Percentiles rank a stretch among this genome's conserved stretches.
Conservation (phyloP, 257 asterid genomes). For the Coffea canephora region DNA sequence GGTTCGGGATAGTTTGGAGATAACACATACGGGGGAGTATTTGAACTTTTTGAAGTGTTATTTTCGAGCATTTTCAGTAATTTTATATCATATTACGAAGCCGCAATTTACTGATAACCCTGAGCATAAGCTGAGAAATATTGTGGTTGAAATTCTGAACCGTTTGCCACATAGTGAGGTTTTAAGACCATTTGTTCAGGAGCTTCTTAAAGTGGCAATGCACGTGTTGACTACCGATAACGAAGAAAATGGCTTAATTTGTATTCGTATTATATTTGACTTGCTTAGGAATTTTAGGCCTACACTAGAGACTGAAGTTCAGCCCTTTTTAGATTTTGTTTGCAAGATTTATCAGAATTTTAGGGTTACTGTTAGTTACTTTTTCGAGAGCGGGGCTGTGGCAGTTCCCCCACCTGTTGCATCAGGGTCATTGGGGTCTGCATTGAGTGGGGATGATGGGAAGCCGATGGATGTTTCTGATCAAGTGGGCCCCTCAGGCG, state of each 20-base stretch:
- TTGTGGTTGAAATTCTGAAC: constrained; percentile 84
- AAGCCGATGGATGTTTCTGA: constrained; percentile 79
- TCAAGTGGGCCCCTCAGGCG: constrained; percentile 63
- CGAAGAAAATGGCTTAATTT: constrained; percentile 92
- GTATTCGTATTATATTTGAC: constrained; percentile 93
- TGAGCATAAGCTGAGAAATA: constrained; percentile 92
- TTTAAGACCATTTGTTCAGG: constrained; percentile 92
- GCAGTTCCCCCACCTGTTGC: constrained; percentile 72
- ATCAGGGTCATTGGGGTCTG: constrained; percentile 57
- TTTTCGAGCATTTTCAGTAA: constrained; percentile 82
- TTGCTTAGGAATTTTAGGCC: constrained; percentile 97
- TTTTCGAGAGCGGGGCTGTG: constrained; percentile 92
- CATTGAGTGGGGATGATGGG: constrained; percentile 76
- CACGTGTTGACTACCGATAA: constrained; percentile 84
- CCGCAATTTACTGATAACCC: constrained; percentile 82
- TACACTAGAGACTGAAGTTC: constrained; percentile 86
- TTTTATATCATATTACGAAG: constrained; percentile 71
- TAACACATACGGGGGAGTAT: constrained; percentile 99
- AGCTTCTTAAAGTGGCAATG: constrained; percentile 96
- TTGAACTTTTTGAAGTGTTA: constrained; percentile 86
- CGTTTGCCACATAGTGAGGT: constrained; percentile 99
- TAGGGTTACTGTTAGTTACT: constrained; percentile 82
- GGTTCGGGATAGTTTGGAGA: constrained; percentile 98
- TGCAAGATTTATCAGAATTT: constrained; percentile 96
- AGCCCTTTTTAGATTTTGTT: constrained; percentile 96